Conservation (phyloP, 1,284 basidiomycete species). For the Tilletia indica region DNA sequence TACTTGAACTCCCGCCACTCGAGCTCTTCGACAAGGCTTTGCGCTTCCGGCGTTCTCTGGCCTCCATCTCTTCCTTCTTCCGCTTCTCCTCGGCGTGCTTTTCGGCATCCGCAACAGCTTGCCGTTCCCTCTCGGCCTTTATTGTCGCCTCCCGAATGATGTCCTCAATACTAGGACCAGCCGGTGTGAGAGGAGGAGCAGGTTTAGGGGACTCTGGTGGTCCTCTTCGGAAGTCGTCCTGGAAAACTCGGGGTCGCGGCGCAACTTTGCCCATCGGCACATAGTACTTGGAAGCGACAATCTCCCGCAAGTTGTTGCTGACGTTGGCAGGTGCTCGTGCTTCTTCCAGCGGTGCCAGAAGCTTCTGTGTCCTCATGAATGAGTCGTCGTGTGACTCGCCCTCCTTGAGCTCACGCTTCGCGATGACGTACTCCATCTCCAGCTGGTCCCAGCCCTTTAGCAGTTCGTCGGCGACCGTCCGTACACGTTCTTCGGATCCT, state of each 20-base stretch:
- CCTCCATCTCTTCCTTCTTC: slow-evolving; percentile 30
- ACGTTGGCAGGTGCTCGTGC: neutral
- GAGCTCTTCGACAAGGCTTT: slow-evolving; percentile 16
- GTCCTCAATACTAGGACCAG: slow-evolving; percentile 44
- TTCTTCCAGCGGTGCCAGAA: neutral
- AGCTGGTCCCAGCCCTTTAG: slow-evolving; percentile 73
- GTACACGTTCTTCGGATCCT: slow-evolving; percentile 25
- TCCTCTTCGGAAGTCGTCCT: neutral
- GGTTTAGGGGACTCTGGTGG: slow-evolving; percentile 23
- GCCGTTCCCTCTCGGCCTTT: slow-evolving; percentile 35
- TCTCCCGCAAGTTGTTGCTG: neutral
- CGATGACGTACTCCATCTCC: slow-evolving; percentile 75
- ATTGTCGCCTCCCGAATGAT: slow-evolving; percentile 53
- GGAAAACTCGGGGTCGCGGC: slow-evolving; percentile 19
- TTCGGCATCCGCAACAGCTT: slow-evolving; percentile 26
- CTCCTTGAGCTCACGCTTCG: slow-evolving; percentile 59
- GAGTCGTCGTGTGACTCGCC: slow-evolving; percentile 56
- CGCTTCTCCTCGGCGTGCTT: slow-evolving; percentile 19
- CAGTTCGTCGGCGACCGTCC: slow-evolving; percentile 60
- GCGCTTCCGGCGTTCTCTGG: slow-evolving; percentile 16
- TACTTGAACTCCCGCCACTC: slow-evolving; percentile 23
- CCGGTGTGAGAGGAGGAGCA: slow-evolving; percentile 22
- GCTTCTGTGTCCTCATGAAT: neutral
- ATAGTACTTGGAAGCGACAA: slow-evolving; percentile 6
- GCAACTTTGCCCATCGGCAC: slow-evolving; percentile 1